A percentile compares a stretch with the other conserved stretches of the same genome.
Evolutionary conservation across 306 rosid species (phyloP).

Genomic region (Amphicarpaea edgeworthii): DNA sequence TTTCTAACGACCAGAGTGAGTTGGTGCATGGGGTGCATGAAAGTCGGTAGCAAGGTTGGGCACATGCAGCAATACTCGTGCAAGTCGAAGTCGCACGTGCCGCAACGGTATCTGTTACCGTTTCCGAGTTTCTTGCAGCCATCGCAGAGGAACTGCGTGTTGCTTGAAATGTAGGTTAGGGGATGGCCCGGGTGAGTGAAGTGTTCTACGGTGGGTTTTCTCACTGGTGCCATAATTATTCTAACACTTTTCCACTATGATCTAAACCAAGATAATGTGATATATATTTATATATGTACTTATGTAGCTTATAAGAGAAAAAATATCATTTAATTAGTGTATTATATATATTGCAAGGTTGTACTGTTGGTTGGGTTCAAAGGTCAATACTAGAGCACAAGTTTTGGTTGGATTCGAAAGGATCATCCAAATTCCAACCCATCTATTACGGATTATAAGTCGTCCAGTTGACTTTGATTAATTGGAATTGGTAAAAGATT

Average conservation of each 20-base stretch:
- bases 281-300: too few species aligned
- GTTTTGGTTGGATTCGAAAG: neutral
- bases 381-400: neutral
- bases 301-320: neutral
- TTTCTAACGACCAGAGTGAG: neutral
- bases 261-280: too few species aligned
- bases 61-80: constrained; percentile 33
- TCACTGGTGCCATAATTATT: neutral
- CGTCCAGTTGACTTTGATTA: neutral
- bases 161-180: neutral
- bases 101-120: constrained; percentile 27
- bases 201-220: constrained; percentile 1
- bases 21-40: constrained; percentile 5
- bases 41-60: constrained; percentile 25
- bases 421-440: neutral
- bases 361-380: neutral
- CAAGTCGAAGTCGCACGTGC: constrained; percentile 13
- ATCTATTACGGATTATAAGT: neutral
- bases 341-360: neutral
- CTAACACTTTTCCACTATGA: neutral
- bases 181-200: constrained; percentile 31
- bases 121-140: constrained; percentile 9
- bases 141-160: constrained; percentile 6
- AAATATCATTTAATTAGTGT: neutral
- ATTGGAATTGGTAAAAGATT: too few species aligned